A percentile compares a stretch with the other conserved stretches of the same genome.
Evolutionary conservation across 2,329 filamentous ascomycete genomes (phyloP).

Genomic region (Colletotrichum endophyticum): DNA sequence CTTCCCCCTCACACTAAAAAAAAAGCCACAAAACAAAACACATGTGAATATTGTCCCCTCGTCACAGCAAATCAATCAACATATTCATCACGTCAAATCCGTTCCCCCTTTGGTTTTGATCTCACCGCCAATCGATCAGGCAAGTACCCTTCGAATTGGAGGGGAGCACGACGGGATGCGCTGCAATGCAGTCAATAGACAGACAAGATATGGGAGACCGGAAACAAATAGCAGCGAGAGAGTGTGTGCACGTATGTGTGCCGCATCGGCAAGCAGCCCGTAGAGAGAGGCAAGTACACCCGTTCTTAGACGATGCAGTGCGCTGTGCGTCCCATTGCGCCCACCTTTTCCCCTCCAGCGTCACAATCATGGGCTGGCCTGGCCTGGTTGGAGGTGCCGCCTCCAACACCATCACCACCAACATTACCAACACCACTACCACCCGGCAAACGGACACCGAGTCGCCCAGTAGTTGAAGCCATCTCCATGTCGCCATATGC

Average conservation of each 20-base stretch:
- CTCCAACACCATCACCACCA: neutral
- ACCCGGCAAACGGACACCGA: neutral
- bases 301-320: neutral
- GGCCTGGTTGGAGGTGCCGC: neutral
- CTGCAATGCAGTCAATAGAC: neutral
- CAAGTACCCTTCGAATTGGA: neutral
- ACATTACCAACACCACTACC: neutral
- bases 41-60: neutral
- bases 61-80: neutral
- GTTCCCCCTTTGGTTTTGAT: neutral
- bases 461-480: neutral
- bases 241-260: neutral
- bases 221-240: neutral
- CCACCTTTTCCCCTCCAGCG: neutral
- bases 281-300: neutral
- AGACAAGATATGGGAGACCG: neutral
- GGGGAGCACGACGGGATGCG: neutral
- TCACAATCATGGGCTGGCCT: neutral
- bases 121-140: slow-evolving; percentile 11
- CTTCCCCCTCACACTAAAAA: neutral
- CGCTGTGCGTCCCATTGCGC: neutral
- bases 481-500: neutral
- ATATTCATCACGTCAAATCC: neutral
- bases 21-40: neutral
- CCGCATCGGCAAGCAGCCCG: neutral